Conservation (phyloP, 2,329 filamentous ascomycete species). For the Didymella segeticola region DNA sequence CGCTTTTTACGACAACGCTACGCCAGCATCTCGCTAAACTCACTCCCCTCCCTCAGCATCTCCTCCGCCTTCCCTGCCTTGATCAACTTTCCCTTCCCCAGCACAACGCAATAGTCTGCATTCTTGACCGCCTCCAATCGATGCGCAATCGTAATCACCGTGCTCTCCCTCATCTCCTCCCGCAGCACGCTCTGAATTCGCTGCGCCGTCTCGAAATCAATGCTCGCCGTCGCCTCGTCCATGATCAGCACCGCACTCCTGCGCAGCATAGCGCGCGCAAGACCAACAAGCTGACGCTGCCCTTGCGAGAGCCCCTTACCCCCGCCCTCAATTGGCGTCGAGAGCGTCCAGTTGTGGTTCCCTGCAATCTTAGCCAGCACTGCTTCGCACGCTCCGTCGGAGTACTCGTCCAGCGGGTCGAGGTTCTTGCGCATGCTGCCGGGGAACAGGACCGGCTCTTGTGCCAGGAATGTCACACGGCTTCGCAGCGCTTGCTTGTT, state of each 20-base stretch:
- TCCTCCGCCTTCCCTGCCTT: conserved; percentile 44
- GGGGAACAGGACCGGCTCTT: conserved; percentile 71
- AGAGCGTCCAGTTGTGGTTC: conserved; percentile 63
- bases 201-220: conserved; percentile 67
- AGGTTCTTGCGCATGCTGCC: conserved; percentile 68
- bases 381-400: conserved; percentile 60
- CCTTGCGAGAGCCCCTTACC: conserved; percentile 70
- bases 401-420: conserved; percentile 65
- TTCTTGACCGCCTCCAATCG: conserved; percentile 67
- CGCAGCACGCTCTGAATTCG: conserved; percentile 62
- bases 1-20: not conserved
- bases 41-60: conserved; percentile 44
- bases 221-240: conserved; percentile 71
- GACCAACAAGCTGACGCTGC: conserved; percentile 69
- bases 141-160: conserved; percentile 71
- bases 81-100: conserved; percentile 59
- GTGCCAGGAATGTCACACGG: conserved; percentile 70
- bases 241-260: conserved; percentile 68
- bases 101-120: conserved; percentile 62
- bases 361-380: conserved; percentile 63
- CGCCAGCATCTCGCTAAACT: conserved; percentile 45
- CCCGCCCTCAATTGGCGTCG: conserved; percentile 64
- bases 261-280: conserved; percentile 67
- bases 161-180: conserved; percentile 64
- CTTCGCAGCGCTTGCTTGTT: conserved; percentile 65